Percentiles rank a stretch among this genome's conserved stretches.
phyloP scores from a whole-genome alignment of 345 rosid species.

The Melaleuca alternifolia region DNA sequence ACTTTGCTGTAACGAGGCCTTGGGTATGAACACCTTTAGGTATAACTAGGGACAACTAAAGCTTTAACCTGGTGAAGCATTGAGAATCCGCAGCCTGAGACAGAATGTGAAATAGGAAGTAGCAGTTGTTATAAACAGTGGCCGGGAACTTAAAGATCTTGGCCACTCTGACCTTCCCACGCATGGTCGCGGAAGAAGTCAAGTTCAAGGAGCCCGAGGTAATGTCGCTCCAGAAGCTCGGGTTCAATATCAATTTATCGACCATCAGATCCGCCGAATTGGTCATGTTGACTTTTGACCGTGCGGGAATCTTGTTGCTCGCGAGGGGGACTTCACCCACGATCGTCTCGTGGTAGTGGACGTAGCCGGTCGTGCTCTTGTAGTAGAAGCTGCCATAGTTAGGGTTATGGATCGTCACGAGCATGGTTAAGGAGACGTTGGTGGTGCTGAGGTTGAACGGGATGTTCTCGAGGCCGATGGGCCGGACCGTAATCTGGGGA shows the following conservation, averaged over 20 bases:
- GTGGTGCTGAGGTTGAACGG: not conserved
- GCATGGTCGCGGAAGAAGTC: constrained; percentile 15
- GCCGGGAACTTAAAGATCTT: constrained; percentile 20
- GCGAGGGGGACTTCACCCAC: constrained; percentile 14
- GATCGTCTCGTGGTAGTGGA: constrained; percentile 15
- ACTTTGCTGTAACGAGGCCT: no score
- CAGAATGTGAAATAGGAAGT: constrained; percentile 4
- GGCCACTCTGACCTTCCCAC: constrained; percentile 13
- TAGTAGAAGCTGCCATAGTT: constrained; percentile 34
- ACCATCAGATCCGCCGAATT: constrained; percentile 11
- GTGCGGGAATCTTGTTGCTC: constrained; percentile 6
- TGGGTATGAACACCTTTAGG: no score
- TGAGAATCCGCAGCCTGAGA: not conserved
- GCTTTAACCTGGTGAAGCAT: constrained; percentile 16
- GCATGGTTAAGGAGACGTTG: constrained; percentile 8
- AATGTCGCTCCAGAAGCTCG: constrained; percentile 14
- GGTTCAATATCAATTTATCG: constrained; percentile 9
- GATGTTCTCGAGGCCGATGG: constrained; percentile 15
- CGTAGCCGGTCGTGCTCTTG: constrained; percentile 6
- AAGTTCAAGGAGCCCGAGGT: constrained; percentile 17
- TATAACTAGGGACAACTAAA: not conserved
- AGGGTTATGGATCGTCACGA: constrained; percentile 24
- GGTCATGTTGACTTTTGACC: constrained; percentile 12
- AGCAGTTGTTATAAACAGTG: constrained; percentile 7
- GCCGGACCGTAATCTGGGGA: constrained; percentile 16